Base-by-base conservation (phyloP, 495 filamentous ascomycete species). In the Durotheca rogersii region DNA sequence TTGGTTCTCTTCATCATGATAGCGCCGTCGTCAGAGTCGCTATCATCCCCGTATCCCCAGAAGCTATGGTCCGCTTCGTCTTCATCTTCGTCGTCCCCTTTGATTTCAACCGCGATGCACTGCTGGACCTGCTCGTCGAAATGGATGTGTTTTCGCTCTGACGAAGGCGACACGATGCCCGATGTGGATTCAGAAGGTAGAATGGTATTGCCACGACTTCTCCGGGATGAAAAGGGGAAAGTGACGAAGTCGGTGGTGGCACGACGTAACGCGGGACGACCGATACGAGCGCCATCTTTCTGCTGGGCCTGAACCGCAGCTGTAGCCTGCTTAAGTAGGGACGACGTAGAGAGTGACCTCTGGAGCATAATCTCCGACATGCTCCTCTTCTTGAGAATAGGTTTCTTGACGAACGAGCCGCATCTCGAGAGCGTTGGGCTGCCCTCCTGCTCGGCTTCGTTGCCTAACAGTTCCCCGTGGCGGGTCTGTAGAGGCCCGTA, bases 101-200 rank as follows among this genome's bases (percentile, higher is more conserved):
- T 90, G 43, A 81, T 75, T 18, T 97, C 90, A 17, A 98, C 85
- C 3, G 93, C 93, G 41, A 96, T 96, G 61, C 90, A 96, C 64
- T 98, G 92, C 60, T 89, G 83, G 7, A 98, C 93, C 68, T 89
- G 87, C 62, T 96, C 85, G 66, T 96, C 93, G 71, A 98, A 98
- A 64, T 95, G 89, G 39, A 98, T 97, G 64, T 95, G 93, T 33
- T 85, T 88, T 47, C 76, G 78, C 59, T 87, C 87, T 4, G 70
- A 51, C 25, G 72, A 76, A 4, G 90, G 90, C 3, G 89, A 91
- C 2, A 72, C 70, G 27, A 85, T 55, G 11, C 83, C 83, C 12
- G 84, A 86, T 2, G 82, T 82, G 15, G 73, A 69, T n/a, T 71
- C 64, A 10, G 83, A 86, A 3, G 82, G 74, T 14, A 77, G 67